Base-by-base conservation (phyloP, 2,329 filamentous ascomycete species). In the Pseudogymnoascus sp. region DNA sequence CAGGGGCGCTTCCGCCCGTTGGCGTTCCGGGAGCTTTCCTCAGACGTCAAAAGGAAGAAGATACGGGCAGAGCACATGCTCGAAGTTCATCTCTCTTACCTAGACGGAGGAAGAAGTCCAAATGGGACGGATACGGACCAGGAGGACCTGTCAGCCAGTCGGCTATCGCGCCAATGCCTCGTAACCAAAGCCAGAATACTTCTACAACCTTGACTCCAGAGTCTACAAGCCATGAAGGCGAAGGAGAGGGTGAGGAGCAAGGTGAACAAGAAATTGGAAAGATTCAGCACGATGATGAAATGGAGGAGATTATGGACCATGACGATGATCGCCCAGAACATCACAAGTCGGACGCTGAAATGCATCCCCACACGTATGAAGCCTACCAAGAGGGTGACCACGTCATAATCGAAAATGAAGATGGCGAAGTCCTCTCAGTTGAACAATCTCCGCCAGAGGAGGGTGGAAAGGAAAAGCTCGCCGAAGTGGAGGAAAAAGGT, bases 131-230 rank as follows among this genome's bases (percentile, higher is more conserved):
- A n/a, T 82, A 84, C 67, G 89, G 86, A 2, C 87, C 89, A 2
- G 94, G 94, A 64, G 94, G 94, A 0, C 94, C 92, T 2, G 88
- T 97, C 67, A 89, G 84, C 64, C 86, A 95, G 70, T 96, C 93
- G 36, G 94, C 94, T 24, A 97, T 97, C 68, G 86, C 84, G 66
- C 94, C 94, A 36, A 75, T 77, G 57, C 74, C 65, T 54, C 62
- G 68, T 58, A 67, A 64, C 59, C 66, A 71, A 47, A 70, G 67
- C 44, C 67, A 64, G 63, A 54, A 37, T 64, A 70, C 60, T 39
- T 69, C 63, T 62, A 69, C 67, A 62, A 71, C 69, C 17, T 62
- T 71, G 40, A 72, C 67, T 2, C 70, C 68, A 3, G 68, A 70
- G 67, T n/a, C 61, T 66, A 40, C 66, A 11, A 63, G 54, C 5